Conservation (phyloP, 371 early-diverging fungal species). For the Haplosporangium sp. region DNA sequence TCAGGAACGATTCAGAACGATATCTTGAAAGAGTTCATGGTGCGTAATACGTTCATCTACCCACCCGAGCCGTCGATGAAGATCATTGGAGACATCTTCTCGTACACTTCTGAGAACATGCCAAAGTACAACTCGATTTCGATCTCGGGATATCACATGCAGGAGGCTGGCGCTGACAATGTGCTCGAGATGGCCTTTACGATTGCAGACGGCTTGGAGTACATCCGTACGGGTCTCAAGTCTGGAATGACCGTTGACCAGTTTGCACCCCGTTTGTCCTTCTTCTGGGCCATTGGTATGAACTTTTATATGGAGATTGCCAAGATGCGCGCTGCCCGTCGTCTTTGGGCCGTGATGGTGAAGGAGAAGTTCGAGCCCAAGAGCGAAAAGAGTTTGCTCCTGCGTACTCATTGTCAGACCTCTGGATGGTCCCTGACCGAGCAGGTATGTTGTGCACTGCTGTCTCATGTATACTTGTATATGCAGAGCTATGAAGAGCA, state of each 20-base stretch:
- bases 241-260: conserved; percentile 88
- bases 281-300: conserved; percentile 94
- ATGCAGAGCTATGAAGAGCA: neutral
- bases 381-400: conserved; percentile 76
- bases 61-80: conserved; percentile 88
- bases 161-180: conserved; percentile 89
- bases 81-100: conserved; percentile 87
- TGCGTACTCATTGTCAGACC: conserved; percentile 90
- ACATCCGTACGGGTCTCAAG: conserved; percentile 77
- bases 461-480: neutral
- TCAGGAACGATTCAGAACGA: conserved; percentile 91
- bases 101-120: conserved; percentile 86
- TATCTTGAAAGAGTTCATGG: conserved; percentile 93
- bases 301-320: conserved; percentile 95
- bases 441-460: conserved; percentile 58
- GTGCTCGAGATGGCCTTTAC: conserved; percentile 89
- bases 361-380: conserved; percentile 83
- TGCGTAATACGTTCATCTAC: conserved; percentile 91
- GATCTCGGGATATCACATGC: conserved; percentile 91
- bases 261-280: conserved; percentile 89
- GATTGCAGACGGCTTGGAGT: conserved; percentile 88
- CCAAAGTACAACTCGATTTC: conserved; percentile 92
- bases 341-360: conserved; percentile 84
- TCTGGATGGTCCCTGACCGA: conserved; percentile 92
- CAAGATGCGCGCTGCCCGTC: conserved; percentile 86